Evolutionary conservation across 345 rosid species (phyloP).

Genomic region (Eucalyptus virginea): DNA sequence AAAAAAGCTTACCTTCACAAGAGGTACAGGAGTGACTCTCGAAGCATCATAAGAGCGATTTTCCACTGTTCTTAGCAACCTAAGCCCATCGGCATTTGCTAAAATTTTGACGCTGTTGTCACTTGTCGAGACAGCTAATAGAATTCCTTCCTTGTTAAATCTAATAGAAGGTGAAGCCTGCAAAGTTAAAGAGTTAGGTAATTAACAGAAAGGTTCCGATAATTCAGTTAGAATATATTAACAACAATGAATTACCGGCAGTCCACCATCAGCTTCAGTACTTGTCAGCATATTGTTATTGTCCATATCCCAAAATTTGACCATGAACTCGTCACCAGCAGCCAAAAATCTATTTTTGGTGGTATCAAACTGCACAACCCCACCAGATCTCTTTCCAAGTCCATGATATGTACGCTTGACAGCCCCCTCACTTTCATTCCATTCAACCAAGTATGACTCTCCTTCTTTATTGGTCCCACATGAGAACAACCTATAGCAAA

Average conservation of each 20-base stretch:
- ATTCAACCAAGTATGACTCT: constrained; percentile 72
- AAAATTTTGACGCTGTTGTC: constrained; percentile 68
- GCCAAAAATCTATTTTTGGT: constrained; percentile 73
- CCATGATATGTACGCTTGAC: constrained; percentile 54
- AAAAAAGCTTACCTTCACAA: constrained; percentile 40
- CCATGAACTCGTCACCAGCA: constrained; percentile 70
- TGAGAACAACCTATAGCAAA: constrained; percentile 48
- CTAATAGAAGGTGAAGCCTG: constrained; percentile 77
- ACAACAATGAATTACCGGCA: constrained; percentile 35
- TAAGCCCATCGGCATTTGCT: constrained; percentile 68
- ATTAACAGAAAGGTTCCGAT: not conserved
- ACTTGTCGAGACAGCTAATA: constrained; percentile 73
- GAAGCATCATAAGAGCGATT: constrained; percentile 77
- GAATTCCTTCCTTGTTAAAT: constrained; percentile 71
- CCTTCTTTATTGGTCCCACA: constrained; percentile 83
- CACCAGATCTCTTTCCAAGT: constrained; percentile 58
- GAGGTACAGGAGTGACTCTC: constrained; percentile 49
- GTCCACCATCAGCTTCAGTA: constrained; percentile 73
- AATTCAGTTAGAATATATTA: not conserved
- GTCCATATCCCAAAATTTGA: constrained; percentile 90
- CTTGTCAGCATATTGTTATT: constrained; percentile 38
- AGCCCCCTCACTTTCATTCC: constrained; percentile 87
- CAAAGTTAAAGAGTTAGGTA: constrained; percentile 4
- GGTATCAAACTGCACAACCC: constrained; percentile 80
- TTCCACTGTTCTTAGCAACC: constrained; percentile 55